A percentile compares a stretch with the other conserved stretches of the same genome.
Conservation (phyloP, 495 filamentous ascomycete species). For the Aspergillus carlsbadensis region DNA sequence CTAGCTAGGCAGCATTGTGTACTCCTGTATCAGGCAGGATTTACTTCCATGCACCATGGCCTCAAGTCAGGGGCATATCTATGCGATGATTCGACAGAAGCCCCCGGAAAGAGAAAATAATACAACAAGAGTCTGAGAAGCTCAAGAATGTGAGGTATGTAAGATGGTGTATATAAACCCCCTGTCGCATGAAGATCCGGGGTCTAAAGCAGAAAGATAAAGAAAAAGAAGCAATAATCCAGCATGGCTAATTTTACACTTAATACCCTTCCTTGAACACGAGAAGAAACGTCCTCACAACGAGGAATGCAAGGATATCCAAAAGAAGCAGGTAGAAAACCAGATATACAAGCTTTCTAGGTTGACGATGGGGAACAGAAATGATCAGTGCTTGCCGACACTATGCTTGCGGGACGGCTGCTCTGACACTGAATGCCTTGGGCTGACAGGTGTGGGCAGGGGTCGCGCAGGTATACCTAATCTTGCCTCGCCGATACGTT, state of each 20-base stretch:
- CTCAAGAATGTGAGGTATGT: not conserved
- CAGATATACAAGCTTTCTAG: slow-evolving; percentile 4
- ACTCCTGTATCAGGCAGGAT: too few relatives aligned
- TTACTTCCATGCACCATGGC: too few relatives aligned
- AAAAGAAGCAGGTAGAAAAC: slow-evolving; percentile 21
- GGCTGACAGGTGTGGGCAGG: slow-evolving; percentile 35
- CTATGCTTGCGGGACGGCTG: slow-evolving; percentile 32
- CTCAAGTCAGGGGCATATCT: too few relatives aligned
- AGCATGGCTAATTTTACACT: slow-evolving; percentile 30
- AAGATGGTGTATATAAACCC: slow-evolving; percentile 15
- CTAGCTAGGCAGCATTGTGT: too few relatives aligned
- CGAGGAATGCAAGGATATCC: slow-evolving; percentile 33
- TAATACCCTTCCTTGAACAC: slow-evolving; percentile 14
- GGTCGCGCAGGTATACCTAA: slow-evolving; percentile 58
- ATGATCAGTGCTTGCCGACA: slow-evolving; percentile 21
- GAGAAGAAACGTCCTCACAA: slow-evolving; percentile 11
- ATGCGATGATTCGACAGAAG: not conserved
- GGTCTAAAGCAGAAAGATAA: slow-evolving; percentile 16
- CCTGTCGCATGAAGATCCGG: not conserved
- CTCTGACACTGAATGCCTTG: slow-evolving; percentile 42
- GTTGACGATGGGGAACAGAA: not conserved
- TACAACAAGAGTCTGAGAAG: not conserved
- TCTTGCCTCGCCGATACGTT: slow-evolving; percentile 78
- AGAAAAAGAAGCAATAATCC: slow-evolving; percentile 27
- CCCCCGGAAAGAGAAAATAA: not conserved